Conservation (phyloP, 768 basidiomycete genomes). For the Kondoa malvinella region DNA sequence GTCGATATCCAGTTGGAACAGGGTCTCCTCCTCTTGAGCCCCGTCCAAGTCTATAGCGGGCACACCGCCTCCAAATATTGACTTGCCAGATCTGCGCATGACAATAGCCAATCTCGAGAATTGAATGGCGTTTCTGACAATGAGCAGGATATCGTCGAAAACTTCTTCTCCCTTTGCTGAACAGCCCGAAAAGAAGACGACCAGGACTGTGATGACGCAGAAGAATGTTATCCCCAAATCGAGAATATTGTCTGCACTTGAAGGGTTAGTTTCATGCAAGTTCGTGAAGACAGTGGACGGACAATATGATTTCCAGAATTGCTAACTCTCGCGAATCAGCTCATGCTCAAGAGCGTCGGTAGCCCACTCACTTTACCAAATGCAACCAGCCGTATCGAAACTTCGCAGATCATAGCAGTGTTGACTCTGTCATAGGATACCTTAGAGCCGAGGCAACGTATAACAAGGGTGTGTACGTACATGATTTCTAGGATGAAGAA, state of each 20-base stretch:
- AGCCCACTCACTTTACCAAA: conserved; percentile 59
- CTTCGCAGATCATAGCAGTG: conserved; percentile 81
- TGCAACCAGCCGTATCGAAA: conserved; percentile 74
- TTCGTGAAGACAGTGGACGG: conserved; percentile 26
- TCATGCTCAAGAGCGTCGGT: neutral
- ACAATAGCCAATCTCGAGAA: conserved; percentile 82
- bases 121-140: conserved; percentile 81
- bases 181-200: conserved; percentile 76
- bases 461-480: conserved; percentile 40
- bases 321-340: conserved; percentile 36
- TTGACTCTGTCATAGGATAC: conserved; percentile 16
- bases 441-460: neutral
- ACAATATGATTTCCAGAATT: conserved; percentile 76
- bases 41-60: conserved; percentile 35
- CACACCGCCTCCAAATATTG: conserved; percentile 31
- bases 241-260: conserved; percentile 19
- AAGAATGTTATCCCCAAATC: conserved; percentile 51
- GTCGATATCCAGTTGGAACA: conserved; percentile 34
- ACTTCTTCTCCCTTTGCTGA: conserved; percentile 86
- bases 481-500: conserved; percentile 82
- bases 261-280: neutral
- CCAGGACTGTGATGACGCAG: conserved; percentile 71
- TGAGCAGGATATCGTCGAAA: conserved; percentile 75
- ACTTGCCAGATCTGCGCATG: conserved; percentile 46
- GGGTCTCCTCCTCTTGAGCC: conserved; percentile 31